phyloP scores from a whole-genome alignment of 148 eudicot species.

The Suaeda aralocaspica region DNA sequence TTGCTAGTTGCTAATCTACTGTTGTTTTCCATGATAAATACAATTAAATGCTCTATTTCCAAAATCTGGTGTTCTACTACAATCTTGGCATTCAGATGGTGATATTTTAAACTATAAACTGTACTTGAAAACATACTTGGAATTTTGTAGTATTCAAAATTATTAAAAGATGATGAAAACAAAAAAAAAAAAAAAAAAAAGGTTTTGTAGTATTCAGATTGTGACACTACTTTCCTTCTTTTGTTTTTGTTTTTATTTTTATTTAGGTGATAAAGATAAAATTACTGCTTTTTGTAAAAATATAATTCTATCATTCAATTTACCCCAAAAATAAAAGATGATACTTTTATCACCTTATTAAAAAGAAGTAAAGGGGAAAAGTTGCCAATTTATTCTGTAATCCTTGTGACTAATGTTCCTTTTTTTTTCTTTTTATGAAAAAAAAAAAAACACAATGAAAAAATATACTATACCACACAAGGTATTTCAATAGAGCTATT shows the following conservation, averaged over 20 bases:
- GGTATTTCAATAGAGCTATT: too few species aligned
- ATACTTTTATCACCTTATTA: background rate
- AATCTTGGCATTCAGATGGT: background rate
- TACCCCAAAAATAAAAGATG: background rate
- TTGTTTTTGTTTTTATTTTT: background rate
- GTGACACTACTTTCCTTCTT: conserved; percentile 8
- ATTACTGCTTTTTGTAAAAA: background rate
- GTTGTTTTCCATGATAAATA: background rate
- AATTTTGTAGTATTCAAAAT: background rate
- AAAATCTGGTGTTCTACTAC: background rate
- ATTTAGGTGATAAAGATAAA: background rate
- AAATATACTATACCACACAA: too few species aligned
- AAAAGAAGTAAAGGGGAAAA: too few species aligned
- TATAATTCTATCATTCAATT: background rate
- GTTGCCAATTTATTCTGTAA: too few species aligned
- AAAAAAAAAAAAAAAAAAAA: background rate
- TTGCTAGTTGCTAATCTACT: background rate
- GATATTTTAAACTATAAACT: background rate
- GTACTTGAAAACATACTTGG: background rate
- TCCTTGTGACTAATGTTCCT: too few species aligned
- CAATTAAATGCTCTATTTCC: background rate
- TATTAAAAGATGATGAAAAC: too few species aligned
- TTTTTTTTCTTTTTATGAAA: too few species aligned
- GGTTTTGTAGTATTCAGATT: conserved; percentile 6
- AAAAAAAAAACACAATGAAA: too few species aligned